Conservation (phyloP, 169 alveolate genomes). For the Fabrea salina region DNA sequence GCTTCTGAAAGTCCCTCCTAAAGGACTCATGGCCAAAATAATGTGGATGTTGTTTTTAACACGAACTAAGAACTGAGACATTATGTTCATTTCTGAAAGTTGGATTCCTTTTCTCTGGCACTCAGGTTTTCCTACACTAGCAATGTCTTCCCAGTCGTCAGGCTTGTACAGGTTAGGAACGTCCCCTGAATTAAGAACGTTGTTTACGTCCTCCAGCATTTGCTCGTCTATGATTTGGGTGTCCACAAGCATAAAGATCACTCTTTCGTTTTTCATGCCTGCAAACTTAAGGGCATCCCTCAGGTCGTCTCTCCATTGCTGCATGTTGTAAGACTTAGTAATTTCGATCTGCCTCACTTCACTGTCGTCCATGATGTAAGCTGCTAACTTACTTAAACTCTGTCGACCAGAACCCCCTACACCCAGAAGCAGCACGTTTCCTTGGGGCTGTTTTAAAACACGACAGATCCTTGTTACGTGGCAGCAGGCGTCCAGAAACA, state of each 20-base stretch:
- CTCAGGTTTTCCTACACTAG: slow-evolving; percentile 77
- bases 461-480: slow-evolving; percentile 90
- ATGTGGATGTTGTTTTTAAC: slow-evolving; percentile 90
- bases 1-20: slow-evolving; percentile 86
- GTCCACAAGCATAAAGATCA: slow-evolving; percentile 90
- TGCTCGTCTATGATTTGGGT: slow-evolving; percentile 88
- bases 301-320: slow-evolving; percentile 91
- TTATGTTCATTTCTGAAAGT: slow-evolving; percentile 90
- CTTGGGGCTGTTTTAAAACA: slow-evolving; percentile 85
- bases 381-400: slow-evolving; percentile 84
- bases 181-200: slow-evolving; percentile 91
- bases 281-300: slow-evolving; percentile 87
- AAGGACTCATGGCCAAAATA: slow-evolving; percentile 91
- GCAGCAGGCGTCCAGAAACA: slow-evolving; percentile 94
- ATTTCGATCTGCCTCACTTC: slow-evolving; percentile 88
- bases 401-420: slow-evolving; percentile 94
- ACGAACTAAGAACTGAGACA: slow-evolving; percentile 84
- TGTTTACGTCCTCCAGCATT: slow-evolving; percentile 93
- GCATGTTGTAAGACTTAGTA: slow-evolving; percentile 85
- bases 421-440: slow-evolving; percentile 88
- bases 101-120: slow-evolving; percentile 83
- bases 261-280: slow-evolving; percentile 88
- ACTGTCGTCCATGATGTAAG: slow-evolving; percentile 75
- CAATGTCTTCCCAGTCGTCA: slow-evolving; percentile 89
- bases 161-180: slow-evolving; percentile 90